These are phyloP conservation scores for Diaporthe caulivora DNA, from an alignment of 2,329 filamentous ascomycete genomes.

Conservation along the genomic window DNA sequence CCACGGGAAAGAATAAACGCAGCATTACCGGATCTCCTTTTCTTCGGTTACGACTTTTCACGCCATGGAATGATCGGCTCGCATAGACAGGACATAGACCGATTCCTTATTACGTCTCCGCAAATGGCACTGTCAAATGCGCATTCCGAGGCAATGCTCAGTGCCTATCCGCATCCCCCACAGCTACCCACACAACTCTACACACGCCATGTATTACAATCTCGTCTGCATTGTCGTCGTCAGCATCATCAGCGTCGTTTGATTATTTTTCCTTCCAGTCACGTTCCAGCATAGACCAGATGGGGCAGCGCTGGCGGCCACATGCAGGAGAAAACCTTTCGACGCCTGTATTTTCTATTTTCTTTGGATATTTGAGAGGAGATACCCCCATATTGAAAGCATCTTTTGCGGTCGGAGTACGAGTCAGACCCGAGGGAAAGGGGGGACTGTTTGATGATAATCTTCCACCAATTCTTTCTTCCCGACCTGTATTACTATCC, in stretches of 20 bases:
- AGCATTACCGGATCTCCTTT: not conserved
- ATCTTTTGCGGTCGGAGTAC: slow-evolving; percentile 36
- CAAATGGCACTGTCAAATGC: slow-evolving; percentile 18
- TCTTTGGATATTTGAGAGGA: slow-evolving; percentile 34
- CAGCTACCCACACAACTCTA: not conserved
- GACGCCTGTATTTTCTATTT: not conserved
- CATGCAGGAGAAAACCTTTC: slow-evolving; percentile 8
- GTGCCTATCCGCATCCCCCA: not conserved
- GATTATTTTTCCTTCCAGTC: not conserved
- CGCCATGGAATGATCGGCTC: slow-evolving; percentile 22
- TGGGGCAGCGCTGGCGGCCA: slow-evolving; percentile 27
- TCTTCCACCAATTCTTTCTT: slow-evolving; percentile 1
- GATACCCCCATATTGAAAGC: slow-evolving; percentile 38
- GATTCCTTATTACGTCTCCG: not conserved
- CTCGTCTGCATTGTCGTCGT: slow-evolving; percentile 24
- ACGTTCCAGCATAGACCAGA: slow-evolving; percentile 20
- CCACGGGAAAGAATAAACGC: not conserved
- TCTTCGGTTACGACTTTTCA: slow-evolving; percentile 15
- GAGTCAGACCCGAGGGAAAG: slow-evolving; percentile 19
- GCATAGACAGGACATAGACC: slow-evolving; percentile 20
- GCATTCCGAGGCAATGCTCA: not conserved
- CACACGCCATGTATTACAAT: slow-evolving; percentile 7
- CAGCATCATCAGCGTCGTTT: slow-evolving; percentile 30
- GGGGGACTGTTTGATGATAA: slow-evolving; percentile 24
- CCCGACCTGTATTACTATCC: slow-evolving; percentile 25